A percentile compares a stretch with the other conserved stretches of the same genome.
phyloP scores from a whole-genome alignment of 2,329 filamentous ascomycete genomes.

The Ophiostoma quercus region DNA sequence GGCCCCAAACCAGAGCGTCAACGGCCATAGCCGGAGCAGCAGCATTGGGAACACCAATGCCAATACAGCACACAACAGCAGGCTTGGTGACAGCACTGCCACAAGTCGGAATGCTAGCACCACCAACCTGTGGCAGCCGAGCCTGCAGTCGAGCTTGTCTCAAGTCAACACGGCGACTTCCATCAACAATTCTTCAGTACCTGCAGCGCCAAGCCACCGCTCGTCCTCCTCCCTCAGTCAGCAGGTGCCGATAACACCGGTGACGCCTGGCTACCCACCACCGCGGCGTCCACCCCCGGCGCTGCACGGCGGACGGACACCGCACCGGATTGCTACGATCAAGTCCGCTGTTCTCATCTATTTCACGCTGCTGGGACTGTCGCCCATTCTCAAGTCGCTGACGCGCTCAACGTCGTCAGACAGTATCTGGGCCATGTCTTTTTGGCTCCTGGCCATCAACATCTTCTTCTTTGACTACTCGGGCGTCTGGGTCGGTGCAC shows the following conservation, averaged over 20 bases:
- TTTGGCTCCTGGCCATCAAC: constrained; percentile 88
- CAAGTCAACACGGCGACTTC: constrained; percentile 5
- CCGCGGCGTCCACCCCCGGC: constrained; percentile 32
- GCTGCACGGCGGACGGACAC: constrained; percentile 39
- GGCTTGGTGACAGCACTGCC: neutral
- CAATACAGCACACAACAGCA: constrained; percentile 3
- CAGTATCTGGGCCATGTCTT: constrained; percentile 95
- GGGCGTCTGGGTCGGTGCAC: constrained; percentile 48
- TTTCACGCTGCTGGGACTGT: constrained; percentile 83
- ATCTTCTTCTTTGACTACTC: constrained; percentile 98
- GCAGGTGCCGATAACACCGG: constrained; percentile 28
- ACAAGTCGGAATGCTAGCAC: constrained; percentile 10
- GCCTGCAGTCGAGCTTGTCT: constrained; percentile 1
- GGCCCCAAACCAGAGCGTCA: neutral
- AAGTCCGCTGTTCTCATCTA: constrained; percentile 93
- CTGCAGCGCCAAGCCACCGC: neutral
- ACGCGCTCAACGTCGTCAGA: constrained; percentile 87
- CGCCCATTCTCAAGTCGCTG: constrained; percentile 93
- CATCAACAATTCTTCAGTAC: neutral
- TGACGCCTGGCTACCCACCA: constrained; percentile 31
- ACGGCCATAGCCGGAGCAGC: constrained; percentile 6
- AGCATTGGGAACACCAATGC: constrained; percentile 10
- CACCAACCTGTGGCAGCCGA: constrained; percentile 14
- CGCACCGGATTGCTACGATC: constrained; percentile 65
- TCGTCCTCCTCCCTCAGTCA: constrained; percentile 16